These are phyloP conservation scores for Purpureocillium takamizusanense DNA, from an alignment of 2,329 filamentous ascomycete genomes.

Conservation along the genomic window DNA sequence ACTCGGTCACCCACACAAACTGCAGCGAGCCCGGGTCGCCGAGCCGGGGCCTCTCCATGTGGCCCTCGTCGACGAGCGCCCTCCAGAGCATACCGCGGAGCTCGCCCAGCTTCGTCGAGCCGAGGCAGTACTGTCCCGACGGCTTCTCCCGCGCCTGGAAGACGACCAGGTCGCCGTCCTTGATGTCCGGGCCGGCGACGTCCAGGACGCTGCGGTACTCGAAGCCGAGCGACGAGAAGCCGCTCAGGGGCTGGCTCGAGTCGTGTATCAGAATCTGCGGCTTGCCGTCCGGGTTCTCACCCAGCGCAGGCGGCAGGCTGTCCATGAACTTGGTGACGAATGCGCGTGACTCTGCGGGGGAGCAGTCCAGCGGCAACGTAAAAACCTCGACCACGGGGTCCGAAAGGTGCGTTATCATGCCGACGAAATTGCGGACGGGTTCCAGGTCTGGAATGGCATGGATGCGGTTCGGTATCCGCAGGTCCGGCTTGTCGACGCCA, in stretches of 20 bases:
- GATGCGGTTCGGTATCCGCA: conserved; percentile 65
- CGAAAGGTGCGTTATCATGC: conserved; percentile 63
- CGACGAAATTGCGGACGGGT: conserved; percentile 51
- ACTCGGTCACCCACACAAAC: conserved; percentile 82
- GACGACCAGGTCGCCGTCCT: conserved; percentile 65
- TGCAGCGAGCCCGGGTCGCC: conserved; percentile 37
- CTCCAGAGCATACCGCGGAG: conserved; percentile 63
- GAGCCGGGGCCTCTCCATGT: conserved; percentile 36
- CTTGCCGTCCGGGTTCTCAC: conserved; percentile 63
- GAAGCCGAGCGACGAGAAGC: conserved; percentile 65
- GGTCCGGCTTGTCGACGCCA: conserved; percentile 87
- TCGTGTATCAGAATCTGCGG: conserved; percentile 75
- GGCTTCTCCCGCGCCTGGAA: conserved; percentile 66
- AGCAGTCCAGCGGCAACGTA: conserved; percentile 48
- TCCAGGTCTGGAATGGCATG: conserved; percentile 50
- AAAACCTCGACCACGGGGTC: conserved; percentile 68
- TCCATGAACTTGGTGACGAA: conserved; percentile 68
- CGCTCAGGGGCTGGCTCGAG: conserved; percentile 61
- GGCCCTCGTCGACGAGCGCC: conserved; percentile 52
- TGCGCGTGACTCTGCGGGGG: conserved; percentile 41
- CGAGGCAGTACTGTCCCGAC: conserved; percentile 44
- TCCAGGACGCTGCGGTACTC: conserved; percentile 50
- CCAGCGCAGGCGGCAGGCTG: conserved; percentile 46
- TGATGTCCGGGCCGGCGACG: conserved; percentile 32
- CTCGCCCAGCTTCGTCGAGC: conserved; percentile 64